Conservation (phyloP, 768 basidiomycete genomes). For the Fibroporia radiculosa region DNA sequence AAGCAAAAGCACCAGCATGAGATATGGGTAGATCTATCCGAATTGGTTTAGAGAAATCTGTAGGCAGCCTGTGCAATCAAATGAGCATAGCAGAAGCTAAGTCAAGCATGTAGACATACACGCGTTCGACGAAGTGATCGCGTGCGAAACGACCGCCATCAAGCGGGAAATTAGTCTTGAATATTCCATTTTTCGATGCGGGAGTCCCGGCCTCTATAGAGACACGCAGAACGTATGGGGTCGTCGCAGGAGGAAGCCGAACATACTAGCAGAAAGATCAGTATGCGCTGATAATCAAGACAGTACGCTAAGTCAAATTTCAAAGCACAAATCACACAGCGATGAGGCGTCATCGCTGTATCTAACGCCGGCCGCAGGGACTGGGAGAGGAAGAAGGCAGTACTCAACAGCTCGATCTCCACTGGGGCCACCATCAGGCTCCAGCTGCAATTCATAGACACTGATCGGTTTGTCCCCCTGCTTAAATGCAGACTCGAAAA, state of each 20-base stretch:
- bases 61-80: slow-evolving; percentile 53
- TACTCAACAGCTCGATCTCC: slow-evolving; percentile 68
- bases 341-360: background rate
- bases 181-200: slow-evolving; percentile 81
- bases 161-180: slow-evolving; percentile 95
- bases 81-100: background rate
- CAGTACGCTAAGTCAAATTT: background rate
- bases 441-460: slow-evolving; percentile 83
- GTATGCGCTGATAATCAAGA: background rate
- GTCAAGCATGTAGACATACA: slow-evolving; percentile 39
- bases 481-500: slow-evolving; percentile 56
- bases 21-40: slow-evolving; percentile 94
- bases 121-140: slow-evolving; percentile 63
- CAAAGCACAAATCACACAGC: background rate
- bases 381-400: background rate
- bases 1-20: slow-evolving; percentile 92
- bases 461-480: slow-evolving; percentile 57
- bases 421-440: slow-evolving; percentile 85
- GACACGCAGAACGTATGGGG: slow-evolving; percentile 86
- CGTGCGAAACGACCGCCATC: slow-evolving; percentile 84
- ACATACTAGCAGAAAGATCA: slow-evolving; percentile 58
- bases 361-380: background rate
- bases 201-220: slow-evolving; percentile 89
- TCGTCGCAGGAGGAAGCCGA: slow-evolving; percentile 85
- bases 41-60: slow-evolving; percentile 83